Percentiles rank a stretch among this genome's conserved stretches.
Evolutionary conservation across 1,139 yeast genomes (phyloP).

Genomic region (Meyerozyma sp.): DNA sequence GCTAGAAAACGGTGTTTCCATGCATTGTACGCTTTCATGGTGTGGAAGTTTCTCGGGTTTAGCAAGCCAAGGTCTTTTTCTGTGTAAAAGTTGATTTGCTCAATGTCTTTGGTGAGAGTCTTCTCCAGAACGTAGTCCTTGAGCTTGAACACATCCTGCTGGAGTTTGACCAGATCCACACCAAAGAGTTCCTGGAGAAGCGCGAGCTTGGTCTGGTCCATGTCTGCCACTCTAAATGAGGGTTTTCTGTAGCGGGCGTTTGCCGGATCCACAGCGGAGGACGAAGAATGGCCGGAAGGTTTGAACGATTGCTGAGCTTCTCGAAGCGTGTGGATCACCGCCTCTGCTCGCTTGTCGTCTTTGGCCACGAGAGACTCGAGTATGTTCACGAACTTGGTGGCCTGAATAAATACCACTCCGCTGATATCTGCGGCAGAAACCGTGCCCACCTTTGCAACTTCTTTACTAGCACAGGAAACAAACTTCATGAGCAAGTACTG

Average conservation of each 20-base stretch:
- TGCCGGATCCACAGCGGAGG: conserved; percentile 4
- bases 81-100: conserved; percentile 32
- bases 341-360: conserved; percentile 24
- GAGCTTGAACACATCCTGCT: conserved; percentile 42
- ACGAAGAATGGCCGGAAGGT: conserved; percentile 14
- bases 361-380: conserved; percentile 44
- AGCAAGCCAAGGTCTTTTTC: conserved; percentile 38
- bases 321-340: conserved; percentile 36
- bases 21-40: conserved; percentile 31
- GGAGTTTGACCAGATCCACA: conserved; percentile 36
- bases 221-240: conserved; percentile 44
- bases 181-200: conserved; percentile 37
- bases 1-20: conserved; percentile 50
- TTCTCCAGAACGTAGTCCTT: conserved; percentile 42
- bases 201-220: conserved; percentile 36
- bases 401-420: conserved; percentile 47
- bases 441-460: conserved; percentile 46
- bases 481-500: conserved; percentile 66
- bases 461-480: conserved; percentile 60
- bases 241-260: conserved; percentile 32
- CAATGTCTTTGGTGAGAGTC: conserved; percentile 41
- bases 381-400: conserved; percentile 52
- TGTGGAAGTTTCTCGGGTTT: conserved; percentile 36
- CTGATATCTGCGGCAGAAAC: conserved; percentile 38
- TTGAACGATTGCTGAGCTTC: conserved; percentile 38